Conservation (phyloP, 2,329 filamentous ascomycete species). For the Fusarium nelsonii region DNA sequence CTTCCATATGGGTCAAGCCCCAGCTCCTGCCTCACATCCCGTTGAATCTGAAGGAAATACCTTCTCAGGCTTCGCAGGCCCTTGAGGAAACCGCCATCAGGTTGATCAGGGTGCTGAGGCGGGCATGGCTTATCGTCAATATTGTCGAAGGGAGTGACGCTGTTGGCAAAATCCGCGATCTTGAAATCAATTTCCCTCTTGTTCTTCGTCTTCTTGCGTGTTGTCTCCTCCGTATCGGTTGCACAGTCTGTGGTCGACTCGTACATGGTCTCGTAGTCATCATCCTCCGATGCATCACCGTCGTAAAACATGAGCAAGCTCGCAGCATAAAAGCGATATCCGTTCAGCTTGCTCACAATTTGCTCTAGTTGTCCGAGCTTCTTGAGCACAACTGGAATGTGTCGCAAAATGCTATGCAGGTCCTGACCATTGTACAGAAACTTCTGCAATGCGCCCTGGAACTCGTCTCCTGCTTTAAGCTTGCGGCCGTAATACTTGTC, state of each 20-base stretch:
- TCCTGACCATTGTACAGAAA: constrained; percentile 94
- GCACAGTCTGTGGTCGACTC: constrained; percentile 70
- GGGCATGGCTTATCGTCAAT: constrained; percentile 76
- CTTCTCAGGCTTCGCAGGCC: constrained; percentile 81
- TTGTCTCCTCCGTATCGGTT: constrained; percentile 69
- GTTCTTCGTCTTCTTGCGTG: constrained; percentile 61
- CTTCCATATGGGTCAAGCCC: constrained; percentile 58
- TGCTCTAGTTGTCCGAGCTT: constrained; percentile 86
- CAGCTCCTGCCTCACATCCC: constrained; percentile 73
- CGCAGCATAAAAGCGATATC: constrained; percentile 95
- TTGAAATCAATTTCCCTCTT: constrained; percentile 85
- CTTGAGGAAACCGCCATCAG: constrained; percentile 90
- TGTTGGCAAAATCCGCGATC: constrained; percentile 98
- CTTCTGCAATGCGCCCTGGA: constrained; percentile 86
- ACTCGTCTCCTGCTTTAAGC: constrained; percentile 87
- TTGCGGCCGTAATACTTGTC: constrained; percentile 97
- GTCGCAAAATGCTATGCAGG: constrained; percentile 80
- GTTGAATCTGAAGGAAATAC: constrained; percentile 90
- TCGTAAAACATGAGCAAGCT: constrained; percentile 97
- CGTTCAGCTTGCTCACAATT: constrained; percentile 82
- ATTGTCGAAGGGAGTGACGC: constrained; percentile 87
- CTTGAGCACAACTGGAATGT: constrained; percentile 87
- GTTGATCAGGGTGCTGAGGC: constrained; percentile 80
- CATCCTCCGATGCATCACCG: constrained; percentile 73
- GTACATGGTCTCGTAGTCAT: constrained; percentile 63